These are phyloP conservation scores for Takashimella koratensis DNA, from an alignment of 1,284 basidiomycete species.

Conservation along the genomic window DNA sequence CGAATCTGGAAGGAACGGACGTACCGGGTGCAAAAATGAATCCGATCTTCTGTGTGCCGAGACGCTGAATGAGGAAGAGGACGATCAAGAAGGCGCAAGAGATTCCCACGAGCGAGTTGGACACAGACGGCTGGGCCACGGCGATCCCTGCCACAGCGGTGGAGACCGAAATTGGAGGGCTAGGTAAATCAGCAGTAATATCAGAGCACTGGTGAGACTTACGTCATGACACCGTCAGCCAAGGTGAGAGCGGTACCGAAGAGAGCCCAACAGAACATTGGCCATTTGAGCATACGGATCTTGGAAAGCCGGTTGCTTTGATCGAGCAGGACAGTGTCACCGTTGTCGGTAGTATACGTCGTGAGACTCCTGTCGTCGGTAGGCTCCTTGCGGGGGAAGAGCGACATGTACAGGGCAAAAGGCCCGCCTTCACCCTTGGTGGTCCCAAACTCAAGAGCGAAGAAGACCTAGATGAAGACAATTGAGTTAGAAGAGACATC, in stretches of 20 bases:
- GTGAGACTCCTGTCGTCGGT: constrained; percentile 57
- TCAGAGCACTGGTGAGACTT: constrained; percentile 4
- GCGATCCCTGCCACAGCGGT: constrained; percentile 64
- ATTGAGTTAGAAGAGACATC: constrained; percentile 1
- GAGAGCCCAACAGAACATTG: constrained; percentile 53
- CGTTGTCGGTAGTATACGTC: constrained; percentile 31
- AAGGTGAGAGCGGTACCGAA: constrained; percentile 58
- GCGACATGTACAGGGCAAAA: constrained; percentile 61
- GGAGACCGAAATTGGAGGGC: constrained; percentile 65
- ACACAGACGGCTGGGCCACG: constrained; percentile 56
- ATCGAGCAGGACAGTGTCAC: not conserved
- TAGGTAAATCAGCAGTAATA: constrained; percentile 37
- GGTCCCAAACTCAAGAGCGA: constrained; percentile 60
- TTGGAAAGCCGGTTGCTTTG: constrained; percentile 1
- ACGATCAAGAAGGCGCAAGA: constrained; percentile 61
- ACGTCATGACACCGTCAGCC: constrained; percentile 57
- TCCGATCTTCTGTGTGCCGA: constrained; percentile 58
- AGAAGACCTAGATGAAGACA: constrained; percentile 52
- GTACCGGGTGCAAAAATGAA: constrained; percentile 58
- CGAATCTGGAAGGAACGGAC: constrained; percentile 8
- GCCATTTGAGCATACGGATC: constrained; percentile 47
- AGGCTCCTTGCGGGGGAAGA: constrained; percentile 56
- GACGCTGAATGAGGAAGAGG: constrained; percentile 59
- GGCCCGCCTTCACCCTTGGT: constrained; percentile 63
- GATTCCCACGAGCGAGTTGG: constrained; percentile 55